Conservation (phyloP, 257 asterid species). For the Solanum lycopersicoides region DNA sequence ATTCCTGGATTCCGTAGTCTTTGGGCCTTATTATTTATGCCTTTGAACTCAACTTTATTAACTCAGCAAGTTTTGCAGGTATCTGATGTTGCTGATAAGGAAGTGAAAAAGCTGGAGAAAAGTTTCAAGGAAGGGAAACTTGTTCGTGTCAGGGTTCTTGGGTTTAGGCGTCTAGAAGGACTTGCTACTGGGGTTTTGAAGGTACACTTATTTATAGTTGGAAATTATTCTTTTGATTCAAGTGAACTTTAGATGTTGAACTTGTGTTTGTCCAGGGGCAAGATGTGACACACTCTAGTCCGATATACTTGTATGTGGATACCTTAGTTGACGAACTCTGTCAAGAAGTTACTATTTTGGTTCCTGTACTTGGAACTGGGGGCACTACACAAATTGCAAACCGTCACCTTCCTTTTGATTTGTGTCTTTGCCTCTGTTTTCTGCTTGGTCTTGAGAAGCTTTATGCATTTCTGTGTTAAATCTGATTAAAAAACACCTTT, state of each 20-base stretch:
- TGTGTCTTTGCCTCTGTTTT: background rate
- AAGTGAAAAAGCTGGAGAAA: slow-evolving; percentile 63
- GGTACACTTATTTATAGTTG: slow-evolving; percentile 28
- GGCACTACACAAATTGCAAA: background rate
- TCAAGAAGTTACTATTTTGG: background rate
- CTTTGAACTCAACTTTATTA: background rate
- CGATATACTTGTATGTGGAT: background rate
- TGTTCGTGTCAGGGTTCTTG: slow-evolving; percentile 77
- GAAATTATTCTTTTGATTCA: background rate
- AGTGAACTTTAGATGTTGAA: background rate
- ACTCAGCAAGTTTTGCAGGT: slow-evolving; percentile 32
- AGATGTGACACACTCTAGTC: background rate
- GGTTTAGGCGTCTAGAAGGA: slow-evolving; percentile 89
- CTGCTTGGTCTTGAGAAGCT: background rate
- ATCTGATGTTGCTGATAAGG: slow-evolving; percentile 72
- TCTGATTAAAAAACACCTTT: background rate
- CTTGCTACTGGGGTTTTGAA: slow-evolving; percentile 76
- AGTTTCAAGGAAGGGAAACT: slow-evolving; percentile 66
- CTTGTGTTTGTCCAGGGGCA: background rate
- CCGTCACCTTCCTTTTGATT: background rate
- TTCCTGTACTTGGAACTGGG: background rate
- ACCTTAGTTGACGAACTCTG: background rate
- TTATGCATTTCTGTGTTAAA: background rate
- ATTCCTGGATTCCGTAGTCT: background rate
- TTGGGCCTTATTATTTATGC: background rate